Base-by-base conservation (phyloP, 1,284 basidiomycete genomes). In the Cutaneotrichosporon curvatum region DNA sequence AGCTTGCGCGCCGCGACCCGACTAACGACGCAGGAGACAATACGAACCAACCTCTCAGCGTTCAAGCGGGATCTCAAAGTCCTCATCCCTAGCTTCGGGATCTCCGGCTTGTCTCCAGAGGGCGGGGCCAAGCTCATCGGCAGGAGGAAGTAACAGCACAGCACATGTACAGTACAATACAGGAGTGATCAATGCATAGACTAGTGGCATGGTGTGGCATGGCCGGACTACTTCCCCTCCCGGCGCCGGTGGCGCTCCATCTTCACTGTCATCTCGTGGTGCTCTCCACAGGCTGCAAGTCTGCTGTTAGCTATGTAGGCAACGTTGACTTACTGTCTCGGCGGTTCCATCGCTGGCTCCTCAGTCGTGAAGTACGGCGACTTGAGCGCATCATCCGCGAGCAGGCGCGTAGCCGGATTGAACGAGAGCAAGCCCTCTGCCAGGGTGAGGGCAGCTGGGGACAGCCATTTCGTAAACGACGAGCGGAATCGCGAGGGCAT, bases 331-430 rank as follows among this genome's bases (percentile, higher is more conserved):
- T 67, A 91, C 89, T 85, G 84, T 25, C 78, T 73, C 4, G 95
- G 95, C 42, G 79, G 76, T 58, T 82, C 79, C 43, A 89, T 78
- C 30, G 67, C 59, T 1, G 94, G 94, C 32, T 79, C 74, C 68
- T 95, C 90, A 34, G 78, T 72, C 35, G 73, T 78, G 70, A 98
- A 98, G 74, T 96, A 99, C 1, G 81, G 74, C 39, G 83, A 76
- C 36, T 81, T 74, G 51, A 98, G 78, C 4, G 94, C 94, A 58
- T 88, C 81, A 25, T 74, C 65, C 0, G 95, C 92, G 2, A 81
- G 82, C 23, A 83, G 78, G n/a, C 94, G 79, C 53, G 79, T 77
- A 4, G 71, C 63, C 1, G 95, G 92, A 68, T 98, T 82, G 63
- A 85, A 94, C n/a, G 79, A 74, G 30, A 98, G 74, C 25, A 98